Conservation (phyloP, 1,284 basidiomycete genomes). For the Phylloporus sp. region DNA sequence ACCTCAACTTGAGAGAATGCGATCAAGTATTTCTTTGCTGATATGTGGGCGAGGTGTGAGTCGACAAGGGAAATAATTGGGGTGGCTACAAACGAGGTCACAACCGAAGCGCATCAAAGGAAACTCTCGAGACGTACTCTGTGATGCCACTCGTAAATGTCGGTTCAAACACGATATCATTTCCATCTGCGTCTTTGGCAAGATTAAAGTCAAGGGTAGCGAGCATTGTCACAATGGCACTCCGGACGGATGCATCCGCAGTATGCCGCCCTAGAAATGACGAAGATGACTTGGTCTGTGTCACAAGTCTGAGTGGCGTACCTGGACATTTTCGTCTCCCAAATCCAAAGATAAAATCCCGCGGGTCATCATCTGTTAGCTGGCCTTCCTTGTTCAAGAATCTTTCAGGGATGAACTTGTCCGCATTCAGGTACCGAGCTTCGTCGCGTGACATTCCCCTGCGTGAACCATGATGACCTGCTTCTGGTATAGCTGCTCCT, state of each 20-base stretch:
- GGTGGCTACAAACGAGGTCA: not conserved
- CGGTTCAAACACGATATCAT: slow-evolving; percentile 16
- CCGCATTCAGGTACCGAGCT: slow-evolving; percentile 18
- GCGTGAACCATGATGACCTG: not conserved
- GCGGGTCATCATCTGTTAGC: slow-evolving; percentile 20
- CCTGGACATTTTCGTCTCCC: slow-evolving; percentile 29
- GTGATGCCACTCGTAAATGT: slow-evolving; percentile 15
- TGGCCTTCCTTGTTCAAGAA: slow-evolving; percentile 25
- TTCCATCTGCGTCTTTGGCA: slow-evolving; percentile 22
- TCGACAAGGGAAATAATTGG: not conserved
- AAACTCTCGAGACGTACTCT: slow-evolving; percentile 11
- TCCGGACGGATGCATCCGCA: slow-evolving; percentile 32
- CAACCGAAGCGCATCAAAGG: not conserved
- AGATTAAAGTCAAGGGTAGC: slow-evolving; percentile 22
- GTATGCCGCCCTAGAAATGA: slow-evolving; percentile 18
- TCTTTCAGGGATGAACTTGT: slow-evolving; percentile 31
- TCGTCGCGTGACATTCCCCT: slow-evolving; percentile 32
- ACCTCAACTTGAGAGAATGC: too few relatives aligned
- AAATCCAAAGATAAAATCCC: slow-evolving; percentile 27
- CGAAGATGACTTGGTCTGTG: not conserved
- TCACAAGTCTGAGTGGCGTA: not conserved
- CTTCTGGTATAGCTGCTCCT: slow-evolving; percentile 2
- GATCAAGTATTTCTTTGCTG: too few relatives aligned
- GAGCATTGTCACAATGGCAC: slow-evolving; percentile 26
- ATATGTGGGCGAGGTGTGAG: not conserved